Evolutionary conservation across 352 stramenopile species (phyloP).

Genomic region (Elongisporangium anandrum): DNA sequence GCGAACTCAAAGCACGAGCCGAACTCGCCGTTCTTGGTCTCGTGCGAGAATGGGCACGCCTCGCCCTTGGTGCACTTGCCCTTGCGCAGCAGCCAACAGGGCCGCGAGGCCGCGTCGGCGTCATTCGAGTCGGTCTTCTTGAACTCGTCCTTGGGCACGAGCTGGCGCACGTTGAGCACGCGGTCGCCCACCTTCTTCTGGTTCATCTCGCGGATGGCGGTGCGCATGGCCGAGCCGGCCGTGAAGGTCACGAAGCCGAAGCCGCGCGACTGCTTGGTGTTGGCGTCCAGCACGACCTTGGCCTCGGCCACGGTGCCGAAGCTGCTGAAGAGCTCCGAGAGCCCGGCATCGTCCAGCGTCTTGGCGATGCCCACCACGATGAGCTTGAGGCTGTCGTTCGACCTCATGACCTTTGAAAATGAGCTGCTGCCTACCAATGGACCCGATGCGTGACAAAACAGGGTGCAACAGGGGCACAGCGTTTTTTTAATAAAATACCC

Average conservation of each 20-base stretch:
- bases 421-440: background rate
- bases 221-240: slow-evolving; percentile 56
- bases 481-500: no score
- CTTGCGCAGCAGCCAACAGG: slow-evolving; percentile 74
- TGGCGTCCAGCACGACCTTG: slow-evolving; percentile 65
- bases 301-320: slow-evolving; percentile 71
- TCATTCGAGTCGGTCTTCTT: slow-evolving; percentile 29
- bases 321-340: slow-evolving; percentile 67
- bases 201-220: slow-evolving; percentile 74
- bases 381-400: slow-evolving; percentile 82
- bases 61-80: slow-evolving; percentile 73
- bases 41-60: slow-evolving; percentile 69
- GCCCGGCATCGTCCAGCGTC: slow-evolving; percentile 57
- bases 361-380: slow-evolving; percentile 81
- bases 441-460: background rate
- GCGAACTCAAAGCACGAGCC: slow-evolving; percentile 81
- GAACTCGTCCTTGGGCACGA: slow-evolving; percentile 73
- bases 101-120: slow-evolving; percentile 33
- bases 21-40: slow-evolving; percentile 64
- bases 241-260: slow-evolving; percentile 87
- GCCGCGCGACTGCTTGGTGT: slow-evolving; percentile 56
- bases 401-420: slow-evolving; percentile 30
- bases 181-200: slow-evolving; percentile 65
- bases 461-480: background rate
- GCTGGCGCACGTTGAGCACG: slow-evolving; percentile 67